Conservation (phyloP, 2,329 filamentous ascomycete species). For the Metarhizium guizhouense region DNA sequence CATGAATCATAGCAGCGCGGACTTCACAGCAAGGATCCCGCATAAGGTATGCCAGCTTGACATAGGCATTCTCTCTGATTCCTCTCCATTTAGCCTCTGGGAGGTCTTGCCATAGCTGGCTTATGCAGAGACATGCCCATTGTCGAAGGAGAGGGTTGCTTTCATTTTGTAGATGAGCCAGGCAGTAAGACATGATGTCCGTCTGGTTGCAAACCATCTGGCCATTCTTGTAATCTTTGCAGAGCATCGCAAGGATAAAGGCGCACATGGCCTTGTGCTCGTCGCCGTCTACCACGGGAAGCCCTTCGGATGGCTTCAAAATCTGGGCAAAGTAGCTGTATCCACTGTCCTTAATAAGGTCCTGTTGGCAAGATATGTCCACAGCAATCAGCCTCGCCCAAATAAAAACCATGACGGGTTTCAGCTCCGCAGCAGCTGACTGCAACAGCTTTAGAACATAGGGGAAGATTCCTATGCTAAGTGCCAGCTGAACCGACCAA, state of each 20-base stretch:
- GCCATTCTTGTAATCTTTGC: slow-evolving; percentile 86
- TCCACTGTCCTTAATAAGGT: slow-evolving; percentile 92
- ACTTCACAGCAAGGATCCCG: slow-evolving; percentile 89
- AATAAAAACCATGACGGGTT: slow-evolving; percentile 99
- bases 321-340: slow-evolving; percentile 96
- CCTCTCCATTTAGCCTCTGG: slow-evolving; percentile 92
- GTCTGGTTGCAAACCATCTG: slow-evolving; percentile 86
- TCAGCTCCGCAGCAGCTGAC: slow-evolving; percentile 87
- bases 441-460: slow-evolving; percentile 97
- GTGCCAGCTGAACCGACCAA: slow-evolving; percentile 95
- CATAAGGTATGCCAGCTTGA: slow-evolving; percentile 69
- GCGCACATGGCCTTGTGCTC: slow-evolving; percentile 99
- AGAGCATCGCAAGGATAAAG: slow-evolving; percentile 95
- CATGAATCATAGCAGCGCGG: slow-evolving; percentile 84
- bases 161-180: slow-evolving; percentile 73
- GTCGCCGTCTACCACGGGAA: slow-evolving; percentile 79
- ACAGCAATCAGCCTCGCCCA: slow-evolving; percentile 95
- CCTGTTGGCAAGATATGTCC: slow-evolving; percentile 85
- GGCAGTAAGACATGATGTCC: slow-evolving; percentile 81
- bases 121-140: slow-evolving; percentile 93
- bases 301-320: slow-evolving; percentile 71
- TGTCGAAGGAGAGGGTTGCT: slow-evolving; percentile 85
- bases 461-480: slow-evolving; percentile 97
- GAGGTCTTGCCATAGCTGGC: slow-evolving; percentile 86
- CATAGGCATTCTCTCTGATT: slow-evolving; percentile 79